Percentiles rank a stretch among this genome's conserved stretches.
Evolutionary conservation across 73 alveolate genomes (phyloP).

Genomic region (Symbiodinium natans): DNA sequence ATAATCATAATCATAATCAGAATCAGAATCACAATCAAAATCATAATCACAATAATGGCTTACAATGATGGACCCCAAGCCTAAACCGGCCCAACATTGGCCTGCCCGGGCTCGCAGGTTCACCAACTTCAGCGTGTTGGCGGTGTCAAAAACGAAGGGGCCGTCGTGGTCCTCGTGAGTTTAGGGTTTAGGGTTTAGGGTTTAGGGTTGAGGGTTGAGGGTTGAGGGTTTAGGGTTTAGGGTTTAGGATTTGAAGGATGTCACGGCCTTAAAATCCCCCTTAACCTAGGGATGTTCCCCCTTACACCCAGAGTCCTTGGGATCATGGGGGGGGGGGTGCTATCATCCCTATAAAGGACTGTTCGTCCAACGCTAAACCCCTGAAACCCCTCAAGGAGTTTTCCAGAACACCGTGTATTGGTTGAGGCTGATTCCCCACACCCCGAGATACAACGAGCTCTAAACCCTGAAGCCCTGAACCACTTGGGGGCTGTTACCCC

Average conservation of each 20-base stretch:
- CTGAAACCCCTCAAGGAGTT: too few relatives aligned
- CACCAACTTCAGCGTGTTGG: constrained; percentile 90
- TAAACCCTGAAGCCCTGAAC: neutral
- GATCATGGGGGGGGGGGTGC: too few relatives aligned
- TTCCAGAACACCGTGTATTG: too few relatives aligned
- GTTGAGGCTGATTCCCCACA: neutral
- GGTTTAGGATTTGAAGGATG: neutral
- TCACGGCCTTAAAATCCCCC: too few relatives aligned
- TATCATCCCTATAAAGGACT: too few relatives aligned
- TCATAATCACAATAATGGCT: too few relatives aligned
- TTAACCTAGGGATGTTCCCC: too few relatives aligned
- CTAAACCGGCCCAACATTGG: neutral
- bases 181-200: neutral
- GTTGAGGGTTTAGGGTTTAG: neutral
- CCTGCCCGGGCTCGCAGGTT: constrained; percentile 80
- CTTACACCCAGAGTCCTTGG: too few relatives aligned
- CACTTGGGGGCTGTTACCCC: too few relatives aligned
- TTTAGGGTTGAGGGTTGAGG: neutral
- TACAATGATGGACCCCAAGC: neutral
- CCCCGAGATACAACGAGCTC: neutral
- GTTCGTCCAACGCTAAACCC: too few relatives aligned
- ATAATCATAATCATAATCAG: too few relatives aligned
- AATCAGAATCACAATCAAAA: too few relatives aligned
- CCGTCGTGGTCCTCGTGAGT: constrained; percentile 78
- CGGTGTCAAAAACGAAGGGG: constrained; percentile 88